These are phyloP conservation scores for Globisporangium nodosum DNA, from an alignment of 352 stramenopile species.

Conservation along the genomic window DNA sequence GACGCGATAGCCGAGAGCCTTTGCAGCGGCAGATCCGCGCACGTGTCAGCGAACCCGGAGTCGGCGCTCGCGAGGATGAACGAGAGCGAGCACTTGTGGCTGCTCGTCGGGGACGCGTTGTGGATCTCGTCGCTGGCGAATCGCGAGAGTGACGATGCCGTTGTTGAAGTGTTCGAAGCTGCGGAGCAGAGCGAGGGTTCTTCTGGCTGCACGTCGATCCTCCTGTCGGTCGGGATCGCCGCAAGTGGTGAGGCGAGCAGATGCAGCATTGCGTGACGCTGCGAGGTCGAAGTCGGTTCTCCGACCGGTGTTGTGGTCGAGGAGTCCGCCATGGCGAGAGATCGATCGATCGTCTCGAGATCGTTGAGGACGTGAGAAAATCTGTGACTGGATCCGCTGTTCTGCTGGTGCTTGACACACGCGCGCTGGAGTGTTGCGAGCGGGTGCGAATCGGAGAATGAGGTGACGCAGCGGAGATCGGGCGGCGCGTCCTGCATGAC, in stretches of 20 bases:
- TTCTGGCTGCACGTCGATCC: background rate
- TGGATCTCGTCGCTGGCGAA: background rate
- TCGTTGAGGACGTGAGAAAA: too few species aligned
- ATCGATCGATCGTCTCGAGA: too few species aligned
- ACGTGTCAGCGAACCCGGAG: constrained; percentile 13
- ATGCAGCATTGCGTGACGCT: constrained; percentile 1
- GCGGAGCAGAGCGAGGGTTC: too few species aligned
- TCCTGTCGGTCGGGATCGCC: background rate
- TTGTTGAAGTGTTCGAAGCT: too few species aligned
- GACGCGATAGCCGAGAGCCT: constrained; percentile 6
- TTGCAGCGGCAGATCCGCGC: constrained; percentile 14
- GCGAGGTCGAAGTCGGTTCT: constrained; percentile 3
- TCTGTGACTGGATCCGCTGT: background rate
- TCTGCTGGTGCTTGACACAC: too few species aligned
- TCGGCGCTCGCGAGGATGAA: constrained; percentile 38
- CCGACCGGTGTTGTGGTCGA: too few species aligned
- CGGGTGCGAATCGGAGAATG: background rate
- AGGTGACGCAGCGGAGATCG: background rate
- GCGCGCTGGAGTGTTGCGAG: too few species aligned
- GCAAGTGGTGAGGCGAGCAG: background rate
- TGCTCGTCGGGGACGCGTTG: constrained; percentile 8
- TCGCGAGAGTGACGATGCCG: background rate
- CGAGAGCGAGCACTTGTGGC: constrained; percentile 48
- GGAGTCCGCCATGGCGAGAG: too few species aligned
- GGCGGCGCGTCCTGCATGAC: background rate